These are phyloP conservation scores for Orbilia javanica DNA, from an alignment of 2,329 filamentous ascomycete genomes.

Conservation along the genomic window DNA sequence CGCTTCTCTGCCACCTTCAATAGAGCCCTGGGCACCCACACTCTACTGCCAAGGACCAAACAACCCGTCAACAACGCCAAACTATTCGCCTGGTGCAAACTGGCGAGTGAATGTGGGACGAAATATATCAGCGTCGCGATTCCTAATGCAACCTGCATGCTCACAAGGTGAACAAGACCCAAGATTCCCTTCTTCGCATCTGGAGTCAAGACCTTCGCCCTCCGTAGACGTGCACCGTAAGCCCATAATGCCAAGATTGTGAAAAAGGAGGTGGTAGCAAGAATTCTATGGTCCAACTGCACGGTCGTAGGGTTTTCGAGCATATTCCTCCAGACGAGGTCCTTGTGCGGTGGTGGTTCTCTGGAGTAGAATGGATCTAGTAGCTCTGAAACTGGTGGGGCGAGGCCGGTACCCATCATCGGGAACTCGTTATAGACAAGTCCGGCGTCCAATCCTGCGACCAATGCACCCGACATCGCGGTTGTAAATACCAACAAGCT, in stretches of 20 bases:
- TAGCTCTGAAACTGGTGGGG: slow-evolving; percentile 71
- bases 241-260: slow-evolving; percentile 81
- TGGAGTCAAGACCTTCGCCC: slow-evolving; percentile 39
- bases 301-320: slow-evolving; percentile 96
- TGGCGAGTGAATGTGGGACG: slow-evolving; percentile 87
- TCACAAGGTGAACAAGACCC: slow-evolving; percentile 85
- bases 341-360: slow-evolving; percentile 67
- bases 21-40: slow-evolving; percentile 78
- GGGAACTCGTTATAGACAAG: slow-evolving; percentile 99
- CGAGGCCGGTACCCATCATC: slow-evolving; percentile 91
- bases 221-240: slow-evolving; percentile 68
- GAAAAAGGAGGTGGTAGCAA: slow-evolving; percentile 89
- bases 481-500: slow-evolving; percentile 74
- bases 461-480: slow-evolving; percentile 84
- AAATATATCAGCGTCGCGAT: slow-evolving; percentile 94
- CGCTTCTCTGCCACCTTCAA: slow-evolving; percentile 69
- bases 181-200: slow-evolving; percentile 76
- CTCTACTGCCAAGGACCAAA: slow-evolving; percentile 80
- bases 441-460: slow-evolving; percentile 94
- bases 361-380: slow-evolving; percentile 61
- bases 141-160: slow-evolving; percentile 84
- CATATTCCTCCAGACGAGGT: slow-evolving; percentile 97
- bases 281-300: slow-evolving; percentile 92
- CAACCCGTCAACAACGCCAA: slow-evolving; percentile 86
- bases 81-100: slow-evolving; percentile 91